Percentiles rank a stretch among this genome's conserved stretches.
These are phyloP conservation scores for Diversispora epigaea DNA, from an alignment of 192 early-diverging fungal genomes.

Conservation along the genomic window DNA sequence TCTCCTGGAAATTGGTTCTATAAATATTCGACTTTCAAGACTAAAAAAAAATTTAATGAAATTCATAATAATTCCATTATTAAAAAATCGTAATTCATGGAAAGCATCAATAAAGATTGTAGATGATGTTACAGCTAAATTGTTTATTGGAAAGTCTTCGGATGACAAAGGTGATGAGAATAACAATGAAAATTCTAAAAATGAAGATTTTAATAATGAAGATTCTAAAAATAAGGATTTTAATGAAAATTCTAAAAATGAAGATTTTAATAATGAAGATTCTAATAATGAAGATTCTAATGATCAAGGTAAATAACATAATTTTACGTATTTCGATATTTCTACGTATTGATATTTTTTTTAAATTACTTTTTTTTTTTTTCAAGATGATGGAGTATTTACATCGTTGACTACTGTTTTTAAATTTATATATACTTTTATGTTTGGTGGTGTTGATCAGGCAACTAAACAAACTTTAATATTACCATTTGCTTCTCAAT, in stretches of 20 bases:
- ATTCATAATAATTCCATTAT: constrained; percentile 23
- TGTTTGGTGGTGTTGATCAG: constrained; percentile 26
- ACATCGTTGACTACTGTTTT: constrained; percentile 3
- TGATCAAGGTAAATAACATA: no score
- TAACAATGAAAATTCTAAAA: neutral
- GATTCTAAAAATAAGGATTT: no score
- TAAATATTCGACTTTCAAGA: constrained; percentile 27
- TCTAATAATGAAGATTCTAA: neutral
- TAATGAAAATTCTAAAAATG: no score
- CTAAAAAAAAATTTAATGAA: constrained; percentile 34
- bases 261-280: no score
- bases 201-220: no score
- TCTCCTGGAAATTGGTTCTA: constrained; percentile 7
- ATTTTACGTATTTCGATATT: neutral
- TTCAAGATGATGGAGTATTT: constrained; percentile 17
- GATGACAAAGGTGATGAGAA: neutral
- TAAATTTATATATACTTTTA: constrained; percentile 27
- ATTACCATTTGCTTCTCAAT: constrained; percentile 23
- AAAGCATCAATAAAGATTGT: constrained; percentile 8
- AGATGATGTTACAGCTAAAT: constrained; percentile 3
- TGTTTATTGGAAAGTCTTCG: neutral
- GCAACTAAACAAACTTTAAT: neutral
- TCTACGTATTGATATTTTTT: neutral
- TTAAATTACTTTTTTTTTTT: neutral
- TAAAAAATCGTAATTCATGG: constrained; percentile 21